Evolutionary conservation across 495 filamentous ascomycete species (phyloP).

Genomic region (Opeltia flavorubescens): DNA sequence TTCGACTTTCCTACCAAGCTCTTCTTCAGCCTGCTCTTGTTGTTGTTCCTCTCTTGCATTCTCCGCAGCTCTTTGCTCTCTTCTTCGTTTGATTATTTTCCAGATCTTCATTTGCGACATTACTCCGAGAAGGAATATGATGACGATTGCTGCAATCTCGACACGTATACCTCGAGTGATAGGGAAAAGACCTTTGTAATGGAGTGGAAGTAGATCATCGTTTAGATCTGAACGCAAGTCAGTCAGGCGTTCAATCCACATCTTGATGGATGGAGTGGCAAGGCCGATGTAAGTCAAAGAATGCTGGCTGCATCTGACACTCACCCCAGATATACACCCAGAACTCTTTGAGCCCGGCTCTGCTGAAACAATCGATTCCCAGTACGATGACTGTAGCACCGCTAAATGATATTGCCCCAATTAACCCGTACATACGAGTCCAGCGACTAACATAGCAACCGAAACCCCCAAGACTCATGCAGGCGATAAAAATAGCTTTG

Average conservation of each 20-base stretch:
- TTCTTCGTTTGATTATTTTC: slow-evolving; percentile 67
- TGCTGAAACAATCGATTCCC: slow-evolving; percentile 83
- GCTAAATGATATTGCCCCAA: slow-evolving; percentile 60
- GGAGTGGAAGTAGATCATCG: slow-evolving; percentile 60
- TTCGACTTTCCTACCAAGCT: slow-evolving; percentile 52
- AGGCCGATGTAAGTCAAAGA: too few species aligned
- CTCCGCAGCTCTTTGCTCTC: slow-evolving; percentile 44
- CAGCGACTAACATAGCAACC: slow-evolving; percentile 64
- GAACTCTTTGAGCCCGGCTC: slow-evolving; percentile 84
- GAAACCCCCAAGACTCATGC: slow-evolving; percentile 51
- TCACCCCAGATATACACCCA: slow-evolving; percentile 89
- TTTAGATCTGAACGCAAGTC: slow-evolving; percentile 44
- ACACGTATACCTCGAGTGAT: slow-evolving; percentile 76
- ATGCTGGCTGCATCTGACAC: slow-evolving; percentile 9
- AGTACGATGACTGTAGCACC: slow-evolving; percentile 66
- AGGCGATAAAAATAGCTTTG: slow-evolving; percentile 62
- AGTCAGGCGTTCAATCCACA: neutral
- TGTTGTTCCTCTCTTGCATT: slow-evolving; percentile 37
- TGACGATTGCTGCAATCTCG: slow-evolving; percentile 64
- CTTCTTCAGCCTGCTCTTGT: slow-evolving; percentile 55
- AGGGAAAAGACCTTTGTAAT: slow-evolving; percentile 58
- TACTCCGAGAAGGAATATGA: slow-evolving; percentile 60
- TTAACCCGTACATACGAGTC: slow-evolving; percentile 64
- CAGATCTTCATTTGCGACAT: slow-evolving; percentile 78
- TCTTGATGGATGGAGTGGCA: too few species aligned